A percentile compares a stretch with the other conserved stretches of the same genome.
phyloP scores from a whole-genome alignment of 495 filamentous ascomycete genomes.

The Penicillium odoratum region DNA sequence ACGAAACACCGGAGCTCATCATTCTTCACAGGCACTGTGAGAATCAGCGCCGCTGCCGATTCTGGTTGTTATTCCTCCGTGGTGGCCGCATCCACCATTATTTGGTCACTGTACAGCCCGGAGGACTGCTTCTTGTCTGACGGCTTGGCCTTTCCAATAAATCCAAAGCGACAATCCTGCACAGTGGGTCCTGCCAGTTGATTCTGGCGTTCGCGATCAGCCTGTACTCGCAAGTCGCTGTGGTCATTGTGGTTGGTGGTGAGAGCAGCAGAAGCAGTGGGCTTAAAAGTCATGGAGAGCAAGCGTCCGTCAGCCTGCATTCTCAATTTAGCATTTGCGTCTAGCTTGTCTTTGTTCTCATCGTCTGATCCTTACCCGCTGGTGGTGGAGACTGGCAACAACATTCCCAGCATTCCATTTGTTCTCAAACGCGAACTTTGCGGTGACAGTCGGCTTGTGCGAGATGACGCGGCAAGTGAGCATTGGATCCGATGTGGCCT shows the following conservation, averaged over 20 bases:
- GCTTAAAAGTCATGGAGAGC: conserved; percentile 72
- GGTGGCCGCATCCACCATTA: conserved; percentile 39
- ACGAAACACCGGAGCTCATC: not conserved
- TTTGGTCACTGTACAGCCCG: conserved; percentile 45
- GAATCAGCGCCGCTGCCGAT: conserved; percentile 25
- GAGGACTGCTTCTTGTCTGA: conserved; percentile 12
- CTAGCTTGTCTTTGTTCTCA: not conserved
- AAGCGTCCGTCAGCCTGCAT: conserved; percentile 80
- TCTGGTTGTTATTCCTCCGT: conserved; percentile 24
- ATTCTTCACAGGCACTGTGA: not conserved
- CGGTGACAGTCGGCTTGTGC: conserved; percentile 73
- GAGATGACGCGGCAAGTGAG: conserved; percentile 70
- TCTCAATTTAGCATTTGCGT: conserved; percentile 22
- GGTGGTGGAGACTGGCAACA: conserved; percentile 81
- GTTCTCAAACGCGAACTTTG: conserved; percentile 79
- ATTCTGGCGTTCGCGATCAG: conserved; percentile 46
- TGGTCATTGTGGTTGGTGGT: conserved; percentile 36
- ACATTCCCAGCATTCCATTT: conserved; percentile 77
- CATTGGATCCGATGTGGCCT: conserved; percentile 68
- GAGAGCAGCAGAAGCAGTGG: conserved; percentile 36
- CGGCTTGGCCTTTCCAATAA: conserved; percentile 42
- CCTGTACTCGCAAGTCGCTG: conserved; percentile 45
- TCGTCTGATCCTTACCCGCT: conserved; percentile 61
- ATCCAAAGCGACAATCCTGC: conserved; percentile 64
- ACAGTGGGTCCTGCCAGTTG: conserved; percentile 48